Conservation (phyloP, 148 eudicot species). For the Limonium bicolor region DNA sequence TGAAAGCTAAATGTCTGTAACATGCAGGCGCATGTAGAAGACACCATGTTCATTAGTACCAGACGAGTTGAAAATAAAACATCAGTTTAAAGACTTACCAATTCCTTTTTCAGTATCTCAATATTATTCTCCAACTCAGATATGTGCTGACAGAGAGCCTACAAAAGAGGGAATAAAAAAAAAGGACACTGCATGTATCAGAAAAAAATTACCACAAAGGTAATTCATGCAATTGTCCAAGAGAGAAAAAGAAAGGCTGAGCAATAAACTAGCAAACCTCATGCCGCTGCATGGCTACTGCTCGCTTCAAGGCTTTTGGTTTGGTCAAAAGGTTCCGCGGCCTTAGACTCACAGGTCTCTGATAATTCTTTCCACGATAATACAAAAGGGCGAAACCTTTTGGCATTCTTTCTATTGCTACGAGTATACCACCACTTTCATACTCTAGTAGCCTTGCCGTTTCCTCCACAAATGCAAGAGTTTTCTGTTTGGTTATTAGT, state of each 20-base stretch:
- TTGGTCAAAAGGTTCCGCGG: slow-evolving; percentile 88
- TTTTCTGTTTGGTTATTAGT: slow-evolving; percentile 84
- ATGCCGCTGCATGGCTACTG: slow-evolving; percentile 88
- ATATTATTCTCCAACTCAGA: slow-evolving; percentile 65
- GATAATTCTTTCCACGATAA: slow-evolving; percentile 95
- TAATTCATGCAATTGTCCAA: background rate
- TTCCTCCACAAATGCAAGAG: slow-evolving; percentile 75
- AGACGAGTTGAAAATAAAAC: background rate
- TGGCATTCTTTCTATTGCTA: slow-evolving; percentile 73
- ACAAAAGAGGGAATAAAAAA: slow-evolving; percentile 9
- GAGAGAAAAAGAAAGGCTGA: slow-evolving; percentile 2
- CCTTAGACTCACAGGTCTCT: slow-evolving; percentile 71
- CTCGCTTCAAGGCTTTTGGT: slow-evolving; percentile 82
- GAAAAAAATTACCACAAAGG: background rate
- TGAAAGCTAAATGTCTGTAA: background rate
- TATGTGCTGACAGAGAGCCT: slow-evolving; percentile 95
- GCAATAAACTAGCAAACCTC: slow-evolving; percentile 34
- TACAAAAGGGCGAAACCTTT: slow-evolving; percentile 87
- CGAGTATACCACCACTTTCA: slow-evolving; percentile 90
- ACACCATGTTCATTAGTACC: background rate
- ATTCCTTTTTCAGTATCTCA: slow-evolving; percentile 44
- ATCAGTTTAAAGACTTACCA: slow-evolving; percentile 35
- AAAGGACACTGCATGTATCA: background rate
- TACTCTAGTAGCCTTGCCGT: slow-evolving; percentile 80
- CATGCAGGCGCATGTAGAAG: background rate